Evolutionary conservation across 2,329 filamentous ascomycete genomes (phyloP).

Genomic region (Colletotrichum sp.): DNA sequence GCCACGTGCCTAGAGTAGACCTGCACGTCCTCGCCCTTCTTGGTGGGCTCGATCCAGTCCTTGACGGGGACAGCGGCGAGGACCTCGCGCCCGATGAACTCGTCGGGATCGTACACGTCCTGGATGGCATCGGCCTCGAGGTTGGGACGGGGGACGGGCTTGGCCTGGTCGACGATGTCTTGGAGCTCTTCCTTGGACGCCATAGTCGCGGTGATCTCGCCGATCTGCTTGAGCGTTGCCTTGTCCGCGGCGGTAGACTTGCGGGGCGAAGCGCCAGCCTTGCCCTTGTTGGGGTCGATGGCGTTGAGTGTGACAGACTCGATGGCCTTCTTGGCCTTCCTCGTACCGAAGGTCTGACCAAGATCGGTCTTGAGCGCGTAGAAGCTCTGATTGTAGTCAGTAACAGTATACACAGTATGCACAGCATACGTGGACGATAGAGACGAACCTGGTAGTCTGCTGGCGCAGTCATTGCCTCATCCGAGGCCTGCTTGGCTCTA

Average conservation of each 20-base stretch:
- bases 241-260: constrained; percentile 61
- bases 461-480: constrained; percentile 45
- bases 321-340: constrained; percentile 83
- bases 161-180: constrained; percentile 67
- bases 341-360: constrained; percentile 81
- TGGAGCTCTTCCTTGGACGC: constrained; percentile 70
- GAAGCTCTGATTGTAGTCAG: constrained; percentile 49
- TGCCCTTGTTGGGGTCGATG: constrained; percentile 53
- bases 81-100: constrained; percentile 71
- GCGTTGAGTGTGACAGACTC: constrained; percentile 73
- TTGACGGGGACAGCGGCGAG: constrained; percentile 72
- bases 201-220: constrained; percentile 67
- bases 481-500: constrained; percentile 57
- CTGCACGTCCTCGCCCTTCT: constrained; percentile 60
- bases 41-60: constrained; percentile 75
- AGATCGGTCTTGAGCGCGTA: constrained; percentile 71
- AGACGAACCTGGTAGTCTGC: constrained; percentile 23
- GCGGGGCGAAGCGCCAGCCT: constrained; percentile 36
- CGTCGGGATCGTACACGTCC: constrained; percentile 74
- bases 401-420: background rate
- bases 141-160: constrained; percentile 77
- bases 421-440: background rate
- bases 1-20: constrained; percentile 70
- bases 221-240: constrained; percentile 69
- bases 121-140: constrained; percentile 68